phyloP scores from a whole-genome alignment of 78 protist genomes.

The Dictyostelium brefeldianum region DNA sequence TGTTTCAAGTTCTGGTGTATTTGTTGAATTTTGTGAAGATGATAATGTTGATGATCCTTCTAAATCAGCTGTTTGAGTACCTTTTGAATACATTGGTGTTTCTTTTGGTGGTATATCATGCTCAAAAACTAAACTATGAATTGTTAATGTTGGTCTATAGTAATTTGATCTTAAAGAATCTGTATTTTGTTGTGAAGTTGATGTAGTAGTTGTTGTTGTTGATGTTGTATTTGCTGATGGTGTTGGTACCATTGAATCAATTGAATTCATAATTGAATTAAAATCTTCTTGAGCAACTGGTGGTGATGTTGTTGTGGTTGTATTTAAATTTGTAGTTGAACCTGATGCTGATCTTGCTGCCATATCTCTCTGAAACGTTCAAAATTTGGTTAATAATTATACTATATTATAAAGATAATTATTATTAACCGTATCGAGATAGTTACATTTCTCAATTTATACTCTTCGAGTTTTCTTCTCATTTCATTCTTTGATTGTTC shows the following conservation, averaged over 20 bases:
- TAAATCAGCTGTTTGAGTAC: conserved; percentile 18
- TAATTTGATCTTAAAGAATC: background rate
- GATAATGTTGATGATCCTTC: background rate
- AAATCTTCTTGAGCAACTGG: conserved; percentile 38
- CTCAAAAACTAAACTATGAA: conserved; percentile 42
- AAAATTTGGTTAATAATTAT: background rate
- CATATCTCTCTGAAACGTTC: background rate
- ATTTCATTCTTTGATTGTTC: conserved; percentile 53
- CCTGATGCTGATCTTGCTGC: background rate
- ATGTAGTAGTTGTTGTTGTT: background rate
- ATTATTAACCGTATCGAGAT: too few species aligned
- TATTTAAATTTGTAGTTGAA: too few species aligned
- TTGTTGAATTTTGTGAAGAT: background rate
- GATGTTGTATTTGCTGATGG: background rate
- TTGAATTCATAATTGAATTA: conserved; percentile 32
- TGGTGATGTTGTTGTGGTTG: conserved; percentile 30
- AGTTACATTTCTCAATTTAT: conserved; percentile 33
- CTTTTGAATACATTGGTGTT: conserved; percentile 43
- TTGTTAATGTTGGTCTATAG: conserved; percentile 42
- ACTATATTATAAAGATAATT: background rate
- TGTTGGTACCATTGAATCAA: conserved; percentile 50
- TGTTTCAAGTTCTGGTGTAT: conserved; percentile 22
- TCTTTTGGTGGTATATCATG: conserved; percentile 65
- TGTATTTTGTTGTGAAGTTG: background rate
- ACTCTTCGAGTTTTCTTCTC: conserved; percentile 62